phyloP scores from a whole-genome alignment of 106 monocot genomes.

The Allium sativum region DNA sequence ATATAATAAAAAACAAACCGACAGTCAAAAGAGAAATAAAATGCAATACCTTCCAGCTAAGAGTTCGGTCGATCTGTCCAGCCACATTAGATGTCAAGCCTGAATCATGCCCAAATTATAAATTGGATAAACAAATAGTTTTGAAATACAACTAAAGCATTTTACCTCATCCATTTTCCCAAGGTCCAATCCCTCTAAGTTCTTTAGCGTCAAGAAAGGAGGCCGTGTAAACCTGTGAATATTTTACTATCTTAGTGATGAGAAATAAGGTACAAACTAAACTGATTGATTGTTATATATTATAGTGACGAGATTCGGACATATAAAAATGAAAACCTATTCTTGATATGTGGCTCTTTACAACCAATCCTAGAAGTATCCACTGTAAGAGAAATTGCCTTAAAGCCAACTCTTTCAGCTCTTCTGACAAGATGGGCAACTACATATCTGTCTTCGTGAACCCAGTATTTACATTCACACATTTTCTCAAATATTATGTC shows the following conservation, averaged over 20 bases:
- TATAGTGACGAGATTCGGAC: background rate
- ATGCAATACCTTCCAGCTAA: slow-evolving; percentile 49
- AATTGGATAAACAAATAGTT: background rate
- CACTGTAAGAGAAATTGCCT: slow-evolving; percentile 61
- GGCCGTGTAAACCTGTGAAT: slow-evolving; percentile 31
- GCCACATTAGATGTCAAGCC: slow-evolving; percentile 51
- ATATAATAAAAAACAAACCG: background rate
- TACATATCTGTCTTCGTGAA: slow-evolving; percentile 55
- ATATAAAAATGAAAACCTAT: slow-evolving; percentile 22
- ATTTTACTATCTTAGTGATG: no score
- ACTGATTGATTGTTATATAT: background rate
- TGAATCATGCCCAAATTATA: slow-evolving; percentile 2
- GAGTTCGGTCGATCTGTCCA: slow-evolving; percentile 38
- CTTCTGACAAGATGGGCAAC: slow-evolving; percentile 65
- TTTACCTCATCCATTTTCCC: slow-evolving; percentile 44
- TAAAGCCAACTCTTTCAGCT: slow-evolving; percentile 70
- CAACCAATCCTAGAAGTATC: slow-evolving; percentile 59
- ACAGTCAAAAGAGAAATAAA: background rate
- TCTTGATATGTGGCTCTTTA: slow-evolving; percentile 62
- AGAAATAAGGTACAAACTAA: background rate
- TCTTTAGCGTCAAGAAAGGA: slow-evolving; percentile 37
- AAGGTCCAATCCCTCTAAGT: slow-evolving; percentile 44
- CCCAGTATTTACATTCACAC: slow-evolving; percentile 12
- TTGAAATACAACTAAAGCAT: background rate
- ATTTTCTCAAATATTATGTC: background rate